Evolutionary conservation across 306 rosid genomes (phyloP).

Genomic region (Rosa persica): DNA sequence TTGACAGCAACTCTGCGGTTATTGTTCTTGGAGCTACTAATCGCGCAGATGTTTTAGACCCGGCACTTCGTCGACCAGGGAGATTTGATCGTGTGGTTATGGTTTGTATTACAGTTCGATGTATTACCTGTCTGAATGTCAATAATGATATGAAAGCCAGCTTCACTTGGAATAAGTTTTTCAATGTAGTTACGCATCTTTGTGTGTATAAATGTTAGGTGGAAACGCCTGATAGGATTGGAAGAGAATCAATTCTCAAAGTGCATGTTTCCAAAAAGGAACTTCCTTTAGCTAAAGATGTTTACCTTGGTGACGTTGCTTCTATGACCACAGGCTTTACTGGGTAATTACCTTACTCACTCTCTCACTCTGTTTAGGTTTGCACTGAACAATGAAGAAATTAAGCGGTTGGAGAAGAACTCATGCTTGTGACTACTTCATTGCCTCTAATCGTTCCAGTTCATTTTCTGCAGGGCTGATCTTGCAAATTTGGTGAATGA

Average conservation of each 20-base stretch:
- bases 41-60: conserved; percentile 87
- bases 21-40: conserved; percentile 98
- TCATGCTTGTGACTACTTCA: background rate
- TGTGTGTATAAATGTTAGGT: conserved; percentile 45
- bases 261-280: conserved; percentile 87
- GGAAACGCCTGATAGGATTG: conserved; percentile 87
- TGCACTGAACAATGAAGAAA: background rate
- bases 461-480: conserved; percentile 67
- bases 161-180: conserved; percentile 8
- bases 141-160: conserved; percentile 17
- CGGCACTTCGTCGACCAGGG: conserved; percentile 98
- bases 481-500: conserved; percentile 97
- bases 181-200: background rate
- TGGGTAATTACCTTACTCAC: conserved; percentile 56
- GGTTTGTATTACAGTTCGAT: conserved; percentile 53
- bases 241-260: conserved; percentile 84
- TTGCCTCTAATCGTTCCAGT: background rate
- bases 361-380: background rate
- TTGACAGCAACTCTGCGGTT: conserved; percentile 95
- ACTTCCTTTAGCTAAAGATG: conserved; percentile 84
- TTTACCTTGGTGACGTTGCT: conserved; percentile 68
- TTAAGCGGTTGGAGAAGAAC: background rate
- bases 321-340: conserved; percentile 98
- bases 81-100: conserved; percentile 95
- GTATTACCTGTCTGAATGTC: conserved; percentile 22